These are phyloP conservation scores for Botrytis galanthina DNA, from an alignment of 2,329 filamentous ascomycete species.

Conservation along the genomic window DNA sequence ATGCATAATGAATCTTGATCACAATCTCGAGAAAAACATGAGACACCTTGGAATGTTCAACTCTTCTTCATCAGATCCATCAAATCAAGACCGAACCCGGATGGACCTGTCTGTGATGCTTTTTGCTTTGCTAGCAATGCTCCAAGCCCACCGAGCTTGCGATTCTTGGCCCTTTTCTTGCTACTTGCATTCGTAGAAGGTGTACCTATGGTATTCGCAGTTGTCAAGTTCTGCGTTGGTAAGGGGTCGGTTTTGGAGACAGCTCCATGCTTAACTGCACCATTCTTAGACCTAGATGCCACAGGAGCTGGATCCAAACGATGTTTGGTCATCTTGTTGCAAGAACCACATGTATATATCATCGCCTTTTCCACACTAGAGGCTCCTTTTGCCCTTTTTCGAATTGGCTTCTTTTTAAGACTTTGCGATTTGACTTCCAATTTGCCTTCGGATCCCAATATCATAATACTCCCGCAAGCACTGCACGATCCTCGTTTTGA, in stretches of 20 bases:
- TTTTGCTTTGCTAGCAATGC: conserved; percentile 50
- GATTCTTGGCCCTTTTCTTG: conserved; percentile 63
- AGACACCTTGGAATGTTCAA: conserved; percentile 20
- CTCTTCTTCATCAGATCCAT: conserved; percentile 43
- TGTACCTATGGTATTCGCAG: conserved; percentile 30
- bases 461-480: conserved; percentile 60
- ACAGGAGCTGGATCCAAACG: conserved; percentile 21
- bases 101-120: conserved; percentile 22
- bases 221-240: background rate
- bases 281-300: conserved; percentile 8
- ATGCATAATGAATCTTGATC: background rate
- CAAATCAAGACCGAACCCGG: conserved; percentile 39
- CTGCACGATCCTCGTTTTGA: conserved; percentile 56
- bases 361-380: conserved; percentile 24
- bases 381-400: conserved; percentile 9
- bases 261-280: background rate
- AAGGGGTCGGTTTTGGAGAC: background rate
- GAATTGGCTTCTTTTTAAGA: background rate
- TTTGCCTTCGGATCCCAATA: conserved; percentile 44
- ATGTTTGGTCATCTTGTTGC: conserved; percentile 32
- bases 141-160: conserved; percentile 62
- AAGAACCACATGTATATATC: conserved; percentile 35
- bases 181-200: conserved; percentile 54
- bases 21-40: background rate
- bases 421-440: conserved; percentile 24